phyloP scores from a whole-genome alignment of 345 rosid genomes.

The Punica granatum region DNA sequence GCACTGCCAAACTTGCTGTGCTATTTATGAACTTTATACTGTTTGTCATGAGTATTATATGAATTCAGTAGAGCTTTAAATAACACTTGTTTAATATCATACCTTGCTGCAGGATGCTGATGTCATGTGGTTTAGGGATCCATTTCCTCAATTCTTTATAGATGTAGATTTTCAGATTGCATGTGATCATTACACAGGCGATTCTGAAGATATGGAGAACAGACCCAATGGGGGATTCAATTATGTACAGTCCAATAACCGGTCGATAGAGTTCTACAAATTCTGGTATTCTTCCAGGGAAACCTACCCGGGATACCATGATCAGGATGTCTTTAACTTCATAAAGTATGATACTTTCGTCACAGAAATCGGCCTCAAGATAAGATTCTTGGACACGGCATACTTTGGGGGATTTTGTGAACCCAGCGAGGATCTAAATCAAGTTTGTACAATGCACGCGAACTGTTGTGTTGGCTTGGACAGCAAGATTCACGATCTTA shows the following conservation, averaged over 20 bases:
- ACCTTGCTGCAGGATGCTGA: conserved; percentile 67
- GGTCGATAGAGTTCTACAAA: conserved; percentile 67
- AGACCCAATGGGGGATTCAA: conserved; percentile 73
- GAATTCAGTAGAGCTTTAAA: neutral
- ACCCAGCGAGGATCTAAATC: conserved; percentile 64
- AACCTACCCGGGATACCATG: conserved; percentile 52
- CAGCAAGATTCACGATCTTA: conserved; percentile 69
- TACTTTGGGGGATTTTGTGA: conserved; percentile 86
- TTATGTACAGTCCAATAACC: conserved; percentile 59
- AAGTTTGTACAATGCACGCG: conserved; percentile 84
- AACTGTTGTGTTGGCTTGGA: conserved; percentile 78
- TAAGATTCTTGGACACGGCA: conserved; percentile 68
- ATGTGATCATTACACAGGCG: conserved; percentile 64
- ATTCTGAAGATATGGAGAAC: conserved; percentile 36
- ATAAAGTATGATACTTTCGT: conserved; percentile 49
- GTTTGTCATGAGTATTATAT: neutral
- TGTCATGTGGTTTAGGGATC: conserved; percentile 91
- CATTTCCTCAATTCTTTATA: conserved; percentile 53
- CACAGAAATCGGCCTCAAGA: conserved; percentile 38
- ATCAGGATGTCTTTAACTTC: conserved; percentile 70
- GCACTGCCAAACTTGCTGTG: neutral
- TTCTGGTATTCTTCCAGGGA: conserved; percentile 67
- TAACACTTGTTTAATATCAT: conserved; percentile 13
- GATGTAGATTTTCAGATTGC: conserved; percentile 82
- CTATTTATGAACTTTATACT: neutral